Evolutionary conservation across 2,329 filamentous ascomycete species (phyloP).

Genomic region (Rutstroemia sp.): DNA sequence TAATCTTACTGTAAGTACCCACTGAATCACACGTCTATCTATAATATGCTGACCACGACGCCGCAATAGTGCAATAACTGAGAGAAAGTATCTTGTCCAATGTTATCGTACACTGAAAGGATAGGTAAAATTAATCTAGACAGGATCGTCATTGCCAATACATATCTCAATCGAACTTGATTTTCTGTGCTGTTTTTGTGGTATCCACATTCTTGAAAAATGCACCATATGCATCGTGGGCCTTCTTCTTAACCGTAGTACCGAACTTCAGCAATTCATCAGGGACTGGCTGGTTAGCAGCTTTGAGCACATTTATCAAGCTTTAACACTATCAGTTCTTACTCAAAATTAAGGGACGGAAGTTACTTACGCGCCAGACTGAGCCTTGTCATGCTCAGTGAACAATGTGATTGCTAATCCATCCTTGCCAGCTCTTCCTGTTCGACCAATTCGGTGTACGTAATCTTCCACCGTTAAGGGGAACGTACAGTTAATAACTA

Average conservation of each 20-base stretch:
- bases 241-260: constrained; percentile 98
- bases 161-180: constrained; percentile 68
- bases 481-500: constrained; percentile 77
- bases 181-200: constrained; percentile 81
- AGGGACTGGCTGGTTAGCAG: constrained; percentile 84
- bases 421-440: constrained; percentile 83
- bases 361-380: constrained; percentile 72
- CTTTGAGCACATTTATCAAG: constrained; percentile 88
- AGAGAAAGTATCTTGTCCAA: constrained; percentile 46
- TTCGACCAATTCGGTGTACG: constrained; percentile 93
- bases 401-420: constrained; percentile 90
- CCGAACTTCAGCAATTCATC: constrained; percentile 91
- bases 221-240: constrained; percentile 86
- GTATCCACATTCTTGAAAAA: constrained; percentile 89
- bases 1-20: constrained; percentile 50
- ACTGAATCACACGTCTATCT: neutral
- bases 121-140: constrained; percentile 5
- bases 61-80: constrained; percentile 41
- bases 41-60: constrained; percentile 11
- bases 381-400: constrained; percentile 87
- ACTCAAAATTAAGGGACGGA: neutral
- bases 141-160: neutral
- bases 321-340: constrained; percentile 34
- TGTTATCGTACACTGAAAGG: constrained; percentile 40
- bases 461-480: constrained; percentile 95